Percentiles rank a stretch among this genome's conserved stretches.
phyloP scores from a whole-genome alignment of 2,329 filamentous ascomycete genomes.

The Aspergillus hortae region DNA sequence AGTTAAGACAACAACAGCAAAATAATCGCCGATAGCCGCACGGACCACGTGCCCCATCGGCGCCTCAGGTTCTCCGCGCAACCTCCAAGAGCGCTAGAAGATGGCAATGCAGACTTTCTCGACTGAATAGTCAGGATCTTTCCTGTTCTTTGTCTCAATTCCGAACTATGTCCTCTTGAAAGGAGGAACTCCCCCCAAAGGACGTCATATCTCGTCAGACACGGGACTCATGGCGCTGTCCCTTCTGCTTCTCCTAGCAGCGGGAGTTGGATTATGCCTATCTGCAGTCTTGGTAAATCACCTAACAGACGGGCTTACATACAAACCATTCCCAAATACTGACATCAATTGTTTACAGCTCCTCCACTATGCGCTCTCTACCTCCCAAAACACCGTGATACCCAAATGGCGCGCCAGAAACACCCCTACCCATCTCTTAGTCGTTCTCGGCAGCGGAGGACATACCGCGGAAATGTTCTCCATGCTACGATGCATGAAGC shows the following conservation, averaged over 20 bases:
- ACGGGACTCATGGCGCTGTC: too few species aligned
- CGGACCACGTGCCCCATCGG: constrained; percentile 20
- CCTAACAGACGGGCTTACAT: not conserved
- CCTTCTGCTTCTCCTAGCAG: too few species aligned
- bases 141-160: too few species aligned
- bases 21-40: constrained; percentile 23
- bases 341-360: constrained; percentile 15
- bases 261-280: not conserved
- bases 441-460: constrained; percentile 87
- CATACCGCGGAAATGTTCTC: constrained; percentile 94
- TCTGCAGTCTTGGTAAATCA: not conserved
- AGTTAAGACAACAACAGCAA: constrained; percentile 20
- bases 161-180: too few species aligned
- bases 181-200: too few species aligned
- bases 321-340: not conserved
- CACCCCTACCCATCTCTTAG: constrained; percentile 59
- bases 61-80: not conserved
- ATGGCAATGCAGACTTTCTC: not conserved
- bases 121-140: too few species aligned
- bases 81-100: not conserved
- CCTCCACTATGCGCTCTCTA: constrained; percentile 21
- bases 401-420: constrained; percentile 27
- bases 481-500: constrained; percentile 64
- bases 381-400: constrained; percentile 27
- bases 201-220: too few species aligned